Base-by-base conservation (phyloP, 139 green algal genomes). In the Spirogloea muscicola region DNA sequence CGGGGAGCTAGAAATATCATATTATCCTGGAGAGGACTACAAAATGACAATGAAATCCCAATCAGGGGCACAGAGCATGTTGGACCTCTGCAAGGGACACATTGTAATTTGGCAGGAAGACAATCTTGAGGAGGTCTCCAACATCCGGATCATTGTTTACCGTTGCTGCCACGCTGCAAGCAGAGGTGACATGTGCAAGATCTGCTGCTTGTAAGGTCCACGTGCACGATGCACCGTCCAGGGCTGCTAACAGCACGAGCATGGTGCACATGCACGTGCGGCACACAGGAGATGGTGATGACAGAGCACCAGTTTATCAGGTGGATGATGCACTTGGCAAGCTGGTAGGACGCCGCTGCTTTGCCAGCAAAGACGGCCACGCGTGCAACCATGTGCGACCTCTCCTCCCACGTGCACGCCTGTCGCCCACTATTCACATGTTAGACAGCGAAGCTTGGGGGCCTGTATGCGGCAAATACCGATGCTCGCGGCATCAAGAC, bases 41-140 rank as follows among this genome's bases (percentile, higher is more conserved):
- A n/a, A n/a, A n/a, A n/a, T n/a, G n/a, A n/a, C n/a, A n/a, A n/a
- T n/a, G n/a, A n/a, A n/a, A n/a, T n/a, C n/a, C n/a, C n/a, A n/a
- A n/a, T n/a, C n/a, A n/a, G n/a, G n/a, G n/a, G n/a, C n/a, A 13
- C 44, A 52, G 16, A 38, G 29, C 3, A n/a, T 3, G 2, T 3
- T 29, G 36, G 29, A 82, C 74, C 88, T 99, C 94, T 1, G 94
- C 94, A 57, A 94, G 52, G 1, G 85, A 89, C 7, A 99, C 94
- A 80, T 97, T 98, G 90, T 98, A 99, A 90, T 99, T 95, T 13
- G 94, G 92, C 60, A 99, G 73, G 87, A 99, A 98, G 31, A 84
- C 68, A 0, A 90, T 82, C 82, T 92, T 93, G 44, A 94, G 82
- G 38, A 94, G 68, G 68, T 90, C 87, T 2, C 79, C 79, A 21